Conservation (phyloP, 805 yeast genomes). For the Blastobotrys mokoenaii region DNA sequence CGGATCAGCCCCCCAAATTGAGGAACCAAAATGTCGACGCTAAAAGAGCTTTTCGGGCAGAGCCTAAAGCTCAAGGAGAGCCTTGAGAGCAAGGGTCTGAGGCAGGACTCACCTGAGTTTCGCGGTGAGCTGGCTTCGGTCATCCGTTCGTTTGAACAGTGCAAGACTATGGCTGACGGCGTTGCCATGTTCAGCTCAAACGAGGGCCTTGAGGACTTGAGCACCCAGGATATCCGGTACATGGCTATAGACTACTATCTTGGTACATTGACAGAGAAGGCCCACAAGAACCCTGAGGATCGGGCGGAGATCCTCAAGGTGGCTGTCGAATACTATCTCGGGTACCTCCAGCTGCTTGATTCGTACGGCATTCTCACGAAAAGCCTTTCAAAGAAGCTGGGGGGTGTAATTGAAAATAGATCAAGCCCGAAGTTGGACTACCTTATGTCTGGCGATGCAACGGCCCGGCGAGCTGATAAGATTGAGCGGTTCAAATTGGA, state of each 20-base stretch:
- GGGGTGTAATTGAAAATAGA: slow-evolving; percentile 6
- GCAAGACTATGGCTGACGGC: slow-evolving; percentile 37
- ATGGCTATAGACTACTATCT: slow-evolving; percentile 52
- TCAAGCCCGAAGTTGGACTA: slow-evolving; percentile 4
- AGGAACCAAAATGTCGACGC: slow-evolving; percentile 3
- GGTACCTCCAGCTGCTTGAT: slow-evolving; percentile 19
- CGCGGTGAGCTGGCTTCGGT: slow-evolving; percentile 26
- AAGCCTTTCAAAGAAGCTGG: slow-evolving; percentile 6
- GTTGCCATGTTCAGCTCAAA: slow-evolving; percentile 60
- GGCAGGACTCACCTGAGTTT: slow-evolving; percentile 12
- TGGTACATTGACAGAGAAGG: slow-evolving; percentile 34
- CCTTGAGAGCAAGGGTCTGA: neutral
- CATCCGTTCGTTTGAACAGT: slow-evolving; percentile 36
- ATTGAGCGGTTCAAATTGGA: slow-evolving; percentile 59
- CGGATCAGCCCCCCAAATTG: neutral
- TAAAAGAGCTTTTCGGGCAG: slow-evolving; percentile 9
- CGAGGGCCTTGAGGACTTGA: slow-evolving; percentile 62
- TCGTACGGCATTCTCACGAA: slow-evolving; percentile 18
- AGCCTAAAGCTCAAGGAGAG: slow-evolving; percentile 4
- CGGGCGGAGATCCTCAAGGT: slow-evolving; percentile 16
- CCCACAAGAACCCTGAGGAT: slow-evolving; percentile 9
- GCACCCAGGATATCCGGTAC: slow-evolving; percentile 54
- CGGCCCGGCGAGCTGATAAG: slow-evolving; percentile 55
- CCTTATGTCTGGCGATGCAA: slow-evolving; percentile 27
- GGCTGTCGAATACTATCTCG: slow-evolving; percentile 18